These are phyloP conservation scores for Solanum hybrid DNA, from an alignment of 305 asterid genomes.

Conservation along the genomic window DNA sequence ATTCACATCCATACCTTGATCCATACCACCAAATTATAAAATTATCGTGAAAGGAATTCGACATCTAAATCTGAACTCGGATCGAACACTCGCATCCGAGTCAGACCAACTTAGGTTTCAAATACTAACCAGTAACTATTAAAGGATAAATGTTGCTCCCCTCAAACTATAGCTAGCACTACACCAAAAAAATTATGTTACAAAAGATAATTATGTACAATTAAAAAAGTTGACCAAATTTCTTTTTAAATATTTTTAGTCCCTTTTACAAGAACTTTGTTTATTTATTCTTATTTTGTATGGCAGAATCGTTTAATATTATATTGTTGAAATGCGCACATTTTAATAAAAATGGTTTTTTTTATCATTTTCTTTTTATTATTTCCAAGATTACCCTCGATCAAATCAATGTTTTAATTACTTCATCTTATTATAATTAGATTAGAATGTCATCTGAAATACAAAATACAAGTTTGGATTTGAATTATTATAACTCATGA, in stretches of 20 bases:
- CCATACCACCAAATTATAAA: not conserved
- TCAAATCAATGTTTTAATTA: not conserved
- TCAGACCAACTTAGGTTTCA: not conserved
- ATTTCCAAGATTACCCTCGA: not conserved
- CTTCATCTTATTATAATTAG: not conserved
- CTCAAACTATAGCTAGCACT: not conserved
- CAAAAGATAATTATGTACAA: not conserved
- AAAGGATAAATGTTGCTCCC: not conserved
- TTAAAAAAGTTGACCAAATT: not conserved
- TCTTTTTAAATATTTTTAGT: not conserved
- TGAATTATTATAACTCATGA: not conserved
- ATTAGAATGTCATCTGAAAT: not conserved
- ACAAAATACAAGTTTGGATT: not conserved
- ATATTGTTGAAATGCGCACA: not conserved
- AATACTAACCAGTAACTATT: not conserved
- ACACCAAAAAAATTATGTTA: not conserved
- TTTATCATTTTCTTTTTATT: not conserved
- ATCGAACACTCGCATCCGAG: not conserved
- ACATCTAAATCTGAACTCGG: not conserved
- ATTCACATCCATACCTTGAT: not conserved
- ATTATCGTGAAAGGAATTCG: not conserved
- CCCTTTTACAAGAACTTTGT: not conserved
- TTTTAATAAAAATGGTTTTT: not conserved
- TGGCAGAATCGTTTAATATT: not conserved
- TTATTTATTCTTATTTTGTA: not conserved